Conservation (phyloP, 306 rosid genomes). For the Prunus dulcis region DNA sequence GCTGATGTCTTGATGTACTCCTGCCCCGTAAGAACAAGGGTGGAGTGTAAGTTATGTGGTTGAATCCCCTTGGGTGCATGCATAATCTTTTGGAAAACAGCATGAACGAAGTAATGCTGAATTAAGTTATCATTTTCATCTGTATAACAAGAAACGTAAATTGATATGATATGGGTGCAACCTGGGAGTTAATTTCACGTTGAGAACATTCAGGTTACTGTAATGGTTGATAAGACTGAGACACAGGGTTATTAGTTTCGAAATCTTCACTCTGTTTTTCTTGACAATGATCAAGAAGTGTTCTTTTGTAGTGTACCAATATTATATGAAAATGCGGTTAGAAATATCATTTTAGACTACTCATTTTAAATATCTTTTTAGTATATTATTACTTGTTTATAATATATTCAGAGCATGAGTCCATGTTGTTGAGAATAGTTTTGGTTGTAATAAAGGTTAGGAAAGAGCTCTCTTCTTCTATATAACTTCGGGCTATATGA, state of each 20-base stretch:
- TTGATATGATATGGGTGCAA: too few species aligned
- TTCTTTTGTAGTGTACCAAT: not conserved
- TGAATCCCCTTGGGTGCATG: too few species aligned
- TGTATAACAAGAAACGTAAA: too few species aligned
- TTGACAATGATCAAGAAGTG: not conserved
- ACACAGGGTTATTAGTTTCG: not conserved
- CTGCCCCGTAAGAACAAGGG: too few species aligned
- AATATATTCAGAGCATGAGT: not conserved
- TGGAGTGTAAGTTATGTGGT: too few species aligned
- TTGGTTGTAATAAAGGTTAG: not conserved
- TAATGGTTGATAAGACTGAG: not conserved
- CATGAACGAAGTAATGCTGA: too few species aligned
- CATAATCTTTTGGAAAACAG: too few species aligned
- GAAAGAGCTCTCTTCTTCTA: not conserved
- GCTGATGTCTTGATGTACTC: too few species aligned
- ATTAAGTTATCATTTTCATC: too few species aligned
- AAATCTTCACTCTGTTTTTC: not conserved
- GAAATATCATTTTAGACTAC: not conserved
- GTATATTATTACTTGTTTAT: not conserved
- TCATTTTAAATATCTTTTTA: not conserved
- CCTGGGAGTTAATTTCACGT: not conserved
- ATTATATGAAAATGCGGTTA: not conserved
- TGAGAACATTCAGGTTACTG: not conserved
- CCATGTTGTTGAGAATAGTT: not conserved
- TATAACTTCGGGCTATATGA: not conserved